Percentiles rank a stretch among this genome's conserved stretches.
Conservation (phyloP, 352 stramenopile species). For the Phytophthora pluvialis region DNA sequence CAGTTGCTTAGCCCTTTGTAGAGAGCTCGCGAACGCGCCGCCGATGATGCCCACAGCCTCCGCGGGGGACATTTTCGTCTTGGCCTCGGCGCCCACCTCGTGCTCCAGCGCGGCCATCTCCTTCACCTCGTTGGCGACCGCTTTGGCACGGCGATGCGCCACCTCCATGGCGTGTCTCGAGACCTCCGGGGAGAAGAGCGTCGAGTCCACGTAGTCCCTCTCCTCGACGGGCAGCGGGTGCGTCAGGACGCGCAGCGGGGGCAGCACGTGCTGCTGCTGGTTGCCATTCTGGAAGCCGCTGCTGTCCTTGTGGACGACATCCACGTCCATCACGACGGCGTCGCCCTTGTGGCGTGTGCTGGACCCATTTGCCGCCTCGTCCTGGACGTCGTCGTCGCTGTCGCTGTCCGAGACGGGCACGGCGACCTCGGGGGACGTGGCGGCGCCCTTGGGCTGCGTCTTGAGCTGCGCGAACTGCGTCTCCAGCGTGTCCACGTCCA, state of each 20-base stretch:
- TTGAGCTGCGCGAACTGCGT: conserved; percentile 48
- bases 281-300: conserved; percentile 19
- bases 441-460: conserved; percentile 27
- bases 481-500: conserved; percentile 59
- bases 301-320: conserved; percentile 16
- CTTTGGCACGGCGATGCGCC: conserved; percentile 78
- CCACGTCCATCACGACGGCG: conserved; percentile 23
- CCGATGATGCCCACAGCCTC: conserved; percentile 74
- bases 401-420: conserved; percentile 32
- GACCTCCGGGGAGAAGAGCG: conserved; percentile 82
- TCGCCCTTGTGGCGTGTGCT: conserved; percentile 9
- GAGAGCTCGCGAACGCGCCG: conserved; percentile 63
- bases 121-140: conserved; percentile 76
- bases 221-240: conserved; percentile 50
- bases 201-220: conserved; percentile 78
- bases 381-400: conserved; percentile 29
- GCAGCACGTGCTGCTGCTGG: conserved; percentile 41
- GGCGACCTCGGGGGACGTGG: conserved; percentile 21
- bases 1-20: conserved; percentile 65
- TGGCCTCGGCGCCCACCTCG: conserved; percentile 18
- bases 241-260: conserved; percentile 49
- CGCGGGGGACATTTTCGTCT: conserved; percentile 56
- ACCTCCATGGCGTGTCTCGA: conserved; percentile 85
- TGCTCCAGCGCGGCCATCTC: conserved; percentile 66
- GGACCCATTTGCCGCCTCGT: conserved; percentile 9